Evolutionary conservation across 1,284 basidiomycete genomes (phyloP), one percentile per base, ranked within the genome.

Genomic region (Microbotryomycetes sp.): DNA sequence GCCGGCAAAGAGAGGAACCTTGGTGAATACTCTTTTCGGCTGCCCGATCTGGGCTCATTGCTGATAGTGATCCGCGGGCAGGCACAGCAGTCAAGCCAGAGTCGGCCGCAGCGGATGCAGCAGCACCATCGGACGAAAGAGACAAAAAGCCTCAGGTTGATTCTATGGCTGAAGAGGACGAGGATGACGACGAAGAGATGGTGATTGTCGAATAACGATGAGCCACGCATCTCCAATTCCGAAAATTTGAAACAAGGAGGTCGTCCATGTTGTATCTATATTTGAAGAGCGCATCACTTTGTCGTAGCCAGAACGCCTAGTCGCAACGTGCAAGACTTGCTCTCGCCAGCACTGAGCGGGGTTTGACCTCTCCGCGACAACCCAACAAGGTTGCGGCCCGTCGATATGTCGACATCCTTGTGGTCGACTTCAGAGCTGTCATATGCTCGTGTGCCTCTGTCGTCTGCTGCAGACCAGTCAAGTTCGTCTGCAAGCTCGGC

Each of bases 381-480:
- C n/a, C n/a, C n/a, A n/a, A n/a, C n/a, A n/a, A n/a, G n/a, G n/a
- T n/a, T n/a, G n/a, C n/a, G n/a, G n/a, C n/a, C n/a, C n/a, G n/a
- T n/a, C n/a, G n/a, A n/a, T n/a, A 56, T 56, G 55, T 18, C 65
- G 5, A 60, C 57, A 21, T 62, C 65, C 5, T 55, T 66, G 51
- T 68, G 63, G 55, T 68, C 67, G 3, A 61, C 61, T 23, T 47
- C 64, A 11, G 67, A 68, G 52, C 57, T 66, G 15, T 64, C 64
- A 6, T 68, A 59, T 51, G 56, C 64, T 23, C 27, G 55, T 2
- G 48, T 58, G 3, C 64, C 66, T 3, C 61, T 68, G 61, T 46
- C 54, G 27, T 45, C 35, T 29, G 26, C 54, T 2, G 28, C 56
- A 2, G 26, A 57, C 1, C 7, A 46, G 5, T 21, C 47, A 5